Conservation (phyloP, 2,329 filamentous ascomycete species). For the Fusarium lateritium region DNA sequence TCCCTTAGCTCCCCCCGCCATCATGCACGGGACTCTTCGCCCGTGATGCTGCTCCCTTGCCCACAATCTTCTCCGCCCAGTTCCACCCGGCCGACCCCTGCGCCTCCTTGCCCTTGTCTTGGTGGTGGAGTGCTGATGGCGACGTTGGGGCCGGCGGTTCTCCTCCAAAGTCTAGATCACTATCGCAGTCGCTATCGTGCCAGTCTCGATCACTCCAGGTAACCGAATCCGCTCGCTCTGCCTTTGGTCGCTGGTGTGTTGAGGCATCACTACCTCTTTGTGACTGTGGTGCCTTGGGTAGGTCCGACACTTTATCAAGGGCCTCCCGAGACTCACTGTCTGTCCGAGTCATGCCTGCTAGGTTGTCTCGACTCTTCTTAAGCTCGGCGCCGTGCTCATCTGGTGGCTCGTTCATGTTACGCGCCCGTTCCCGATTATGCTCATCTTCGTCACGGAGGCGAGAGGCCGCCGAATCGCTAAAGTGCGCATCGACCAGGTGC, state of each 20-base stretch:
- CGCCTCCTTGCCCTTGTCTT: constrained; percentile 43
- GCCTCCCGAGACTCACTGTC: constrained; percentile 55
- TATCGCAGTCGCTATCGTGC: constrained; percentile 47
- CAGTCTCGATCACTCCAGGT: constrained; percentile 70
- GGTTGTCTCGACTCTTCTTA: constrained; percentile 52
- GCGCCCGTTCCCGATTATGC: constrained; percentile 77
- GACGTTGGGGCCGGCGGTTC: constrained; percentile 37
- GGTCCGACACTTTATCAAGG: constrained; percentile 62
- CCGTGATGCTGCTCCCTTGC: constrained; percentile 54
- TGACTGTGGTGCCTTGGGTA: constrained; percentile 53
- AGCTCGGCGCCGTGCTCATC: constrained; percentile 77
- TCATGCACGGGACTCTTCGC: constrained; percentile 50
- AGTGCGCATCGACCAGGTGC: constrained; percentile 95
- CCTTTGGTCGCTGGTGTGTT: constrained; percentile 26
- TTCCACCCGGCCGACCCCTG: constrained; percentile 58
- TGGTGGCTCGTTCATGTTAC: constrained; percentile 68
- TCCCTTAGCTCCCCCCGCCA: constrained; percentile 27
- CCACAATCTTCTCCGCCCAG: constrained; percentile 70
- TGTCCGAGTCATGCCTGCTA: constrained; percentile 37
- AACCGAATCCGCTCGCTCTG: constrained; percentile 65
- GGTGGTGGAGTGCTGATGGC: constrained; percentile 31
- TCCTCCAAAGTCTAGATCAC: constrained; percentile 48
- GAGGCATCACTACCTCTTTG: constrained; percentile 43
- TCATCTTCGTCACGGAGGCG: constrained; percentile 78
- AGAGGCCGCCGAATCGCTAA: constrained; percentile 77